Conservation (phyloP, 495 filamentous ascomycete genomes). For the Chaetomium tenue region DNA sequence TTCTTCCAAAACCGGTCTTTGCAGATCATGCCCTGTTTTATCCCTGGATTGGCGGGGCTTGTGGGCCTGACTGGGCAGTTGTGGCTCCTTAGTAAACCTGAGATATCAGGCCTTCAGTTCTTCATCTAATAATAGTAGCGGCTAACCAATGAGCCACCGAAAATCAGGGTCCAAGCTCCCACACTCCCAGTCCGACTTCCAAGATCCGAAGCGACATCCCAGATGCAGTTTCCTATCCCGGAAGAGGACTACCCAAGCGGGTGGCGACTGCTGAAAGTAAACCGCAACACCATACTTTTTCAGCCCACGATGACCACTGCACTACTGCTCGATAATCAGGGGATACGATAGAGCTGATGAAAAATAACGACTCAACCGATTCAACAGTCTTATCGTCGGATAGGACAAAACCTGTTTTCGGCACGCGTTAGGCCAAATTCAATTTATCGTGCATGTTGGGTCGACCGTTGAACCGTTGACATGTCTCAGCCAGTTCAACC, state of each 20-base stretch:
- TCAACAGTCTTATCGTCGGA: background rate
- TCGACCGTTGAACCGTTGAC: slow-evolving; percentile 2
- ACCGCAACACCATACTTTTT: slow-evolving; percentile 5
- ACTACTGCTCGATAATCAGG: background rate
- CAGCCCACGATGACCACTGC: background rate
- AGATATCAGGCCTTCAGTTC: slow-evolving; percentile 5
- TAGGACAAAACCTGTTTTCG: slow-evolving; percentile 3
- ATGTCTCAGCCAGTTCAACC: background rate
- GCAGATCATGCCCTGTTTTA: slow-evolving; percentile 15
- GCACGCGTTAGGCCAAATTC: background rate
- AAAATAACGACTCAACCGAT: background rate
- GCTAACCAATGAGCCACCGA: background rate
- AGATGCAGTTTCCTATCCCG: background rate
- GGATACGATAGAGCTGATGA: background rate
- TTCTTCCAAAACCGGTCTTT: background rate
- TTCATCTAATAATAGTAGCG: slow-evolving; percentile 28
- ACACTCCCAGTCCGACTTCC: background rate
- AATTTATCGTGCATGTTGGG: slow-evolving; percentile 1
- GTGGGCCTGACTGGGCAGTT: background rate
- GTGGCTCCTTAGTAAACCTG: slow-evolving; percentile 1
- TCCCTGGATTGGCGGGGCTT: background rate
- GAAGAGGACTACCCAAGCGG: background rate
- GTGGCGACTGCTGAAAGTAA: slow-evolving; percentile 22
- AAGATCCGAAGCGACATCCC: background rate
- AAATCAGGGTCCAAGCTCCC: slow-evolving; percentile 3